These are phyloP conservation scores for Candida gigantensis DNA, from an alignment of 1,139 yeast genomes.

Conservation along the genomic window DNA sequence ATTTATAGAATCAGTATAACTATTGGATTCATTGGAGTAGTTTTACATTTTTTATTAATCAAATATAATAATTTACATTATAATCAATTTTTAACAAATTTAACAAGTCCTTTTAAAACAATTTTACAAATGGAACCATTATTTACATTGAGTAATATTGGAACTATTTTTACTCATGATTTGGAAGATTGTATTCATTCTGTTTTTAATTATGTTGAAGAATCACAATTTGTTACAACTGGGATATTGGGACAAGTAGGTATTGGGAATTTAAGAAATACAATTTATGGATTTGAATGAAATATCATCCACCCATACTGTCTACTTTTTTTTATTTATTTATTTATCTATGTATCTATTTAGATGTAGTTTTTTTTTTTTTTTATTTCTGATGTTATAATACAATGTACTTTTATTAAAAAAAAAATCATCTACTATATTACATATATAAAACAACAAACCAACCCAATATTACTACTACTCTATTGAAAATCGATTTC, in stretches of 20 bases:
- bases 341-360: slow-evolving; percentile 1
- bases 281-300: slow-evolving; percentile 22
- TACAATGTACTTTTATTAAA: background rate
- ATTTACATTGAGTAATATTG: slow-evolving; percentile 9
- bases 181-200: slow-evolving; percentile 17
- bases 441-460: too few species aligned
- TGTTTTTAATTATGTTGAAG: slow-evolving; percentile 15
- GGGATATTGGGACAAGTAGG: slow-evolving; percentile 34
- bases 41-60: slow-evolving; percentile 37
- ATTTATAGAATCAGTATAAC: slow-evolving; percentile 40
- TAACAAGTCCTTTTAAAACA: background rate
- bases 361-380: slow-evolving; percentile 5
- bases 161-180: slow-evolving; percentile 14
- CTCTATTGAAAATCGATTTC: slow-evolving; percentile 54
- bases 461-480: too few species aligned
- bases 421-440: background rate
- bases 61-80: slow-evolving; percentile 21
- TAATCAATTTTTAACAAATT: slow-evolving; percentile 4
- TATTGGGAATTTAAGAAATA: slow-evolving; percentile 31
- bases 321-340: background rate
- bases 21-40: slow-evolving; percentile 43
- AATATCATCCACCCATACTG: too few species aligned
- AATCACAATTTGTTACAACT: too few species aligned
- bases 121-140: slow-evolving; percentile 1
- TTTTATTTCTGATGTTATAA: background rate